Base-by-base conservation (phyloP, 306 rosid species). In the Notholithocarpus densiflorus region DNA sequence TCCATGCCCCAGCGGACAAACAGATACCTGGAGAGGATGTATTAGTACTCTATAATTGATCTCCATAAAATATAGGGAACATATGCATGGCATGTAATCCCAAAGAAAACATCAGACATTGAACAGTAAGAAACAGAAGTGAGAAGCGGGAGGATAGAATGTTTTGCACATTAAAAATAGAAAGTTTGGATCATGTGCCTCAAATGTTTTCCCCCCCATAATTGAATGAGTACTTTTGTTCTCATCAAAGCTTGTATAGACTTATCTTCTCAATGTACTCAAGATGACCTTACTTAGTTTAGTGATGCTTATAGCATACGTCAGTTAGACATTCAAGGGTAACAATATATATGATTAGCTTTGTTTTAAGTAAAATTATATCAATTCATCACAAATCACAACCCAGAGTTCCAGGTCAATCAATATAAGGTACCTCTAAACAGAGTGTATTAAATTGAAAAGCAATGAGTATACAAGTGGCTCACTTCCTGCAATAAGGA, bases 1-100 rank as follows among this genome's bases (percentile, higher is more conserved):
- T 86, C 86, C 82, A 86, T 70, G 19, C 89, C 89, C 92, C 92
- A 88, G 3, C 92, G 85, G 53, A 88, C 84, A 74, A 82, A 86
- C 26, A 88, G 79, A 73, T 88, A 86, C 83, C 89, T 88, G 83
- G 65, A 66, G 60, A 75, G 53, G 53, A 60, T n/a, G 51, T 20
- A 14, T 37, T n/a, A 65, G 78, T 29, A 4, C 57, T 62, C n/a
- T 17, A 52, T 20, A 31, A 20, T 18, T 66, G 23, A 68, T 45
- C 10, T 69, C n/a, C 29, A 51, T 18, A 9, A 48, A 48, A 40
- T 21, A 48, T 1, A 15, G 56, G 14, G 10, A 24, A 54, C 5
- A 19, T 48, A 23, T 20, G 48, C 3, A 75, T 5, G 15, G 23
- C 6, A 32, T 26, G 54, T 1, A 59, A 51, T 75, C 59, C 73